Base-by-base conservation (phyloP, 2,329 filamentous ascomycete genomes). In the Talaromyces sp. region DNA sequence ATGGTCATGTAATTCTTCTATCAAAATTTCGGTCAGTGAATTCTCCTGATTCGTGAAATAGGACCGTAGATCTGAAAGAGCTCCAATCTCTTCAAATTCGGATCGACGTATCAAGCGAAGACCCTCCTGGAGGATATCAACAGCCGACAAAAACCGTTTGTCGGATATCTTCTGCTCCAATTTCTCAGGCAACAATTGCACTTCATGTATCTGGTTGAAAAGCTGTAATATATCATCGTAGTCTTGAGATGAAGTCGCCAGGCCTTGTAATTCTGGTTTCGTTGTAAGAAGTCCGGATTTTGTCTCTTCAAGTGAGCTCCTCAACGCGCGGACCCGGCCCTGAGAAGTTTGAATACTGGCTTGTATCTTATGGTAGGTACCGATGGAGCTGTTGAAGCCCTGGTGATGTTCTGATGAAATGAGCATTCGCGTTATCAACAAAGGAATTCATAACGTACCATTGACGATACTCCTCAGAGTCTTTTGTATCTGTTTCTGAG, bases 321-420 rank as follows among this genome's bases (percentile, higher is more conserved):
- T 95, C 68, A 99, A 82, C 13, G 84, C 83, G 66, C 94, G 88
- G 62, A 99, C 92, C 67, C 92, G 88, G 72, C 89, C 89, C 78
- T 99, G 95, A 17, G 93, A 97, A 60, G 87, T 84, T 72, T 94
- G 91, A 69, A 99, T 95, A 78, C 92, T 97, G 61, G 89, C 88
- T 77, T 99, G 95, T 67, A 99, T 99, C 79, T 96, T 97, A 82
- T 99, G 96, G 75, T 98, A 99, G 22, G 94, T 98, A 77, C 94
- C 95, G 68, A 99, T 98, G 60, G 94, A 97, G 78, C 92, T 97
- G 80, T 98, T 99, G 85, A 99, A 99, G 56, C 95, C 96, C 78
- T 99, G 95, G 74, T 99, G 94, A 75, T 99, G 94, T 80, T 99
- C 94, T 84, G 66, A 11, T 35, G 27, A 31, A 11, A 25, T 61